Base-by-base conservation (phyloP, 345 rosid genomes). In the Euclidium syriacum region DNA sequence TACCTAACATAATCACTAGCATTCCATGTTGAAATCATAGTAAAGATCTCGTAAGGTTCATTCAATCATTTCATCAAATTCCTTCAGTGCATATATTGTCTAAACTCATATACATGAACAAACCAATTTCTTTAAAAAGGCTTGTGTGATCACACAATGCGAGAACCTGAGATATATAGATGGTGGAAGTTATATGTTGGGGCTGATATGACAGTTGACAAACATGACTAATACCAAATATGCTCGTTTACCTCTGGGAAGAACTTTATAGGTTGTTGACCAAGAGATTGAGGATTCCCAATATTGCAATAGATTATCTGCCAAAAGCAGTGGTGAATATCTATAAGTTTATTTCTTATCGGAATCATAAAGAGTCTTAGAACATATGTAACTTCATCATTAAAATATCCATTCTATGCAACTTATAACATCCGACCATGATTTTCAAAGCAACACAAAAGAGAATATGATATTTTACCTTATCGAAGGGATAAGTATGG, bases 241-340 rank as follows among this genome's bases (percentile, higher is more conserved):
- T 1, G 18, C 10, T 38, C 4, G 33, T 78, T 50, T 46, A 88
- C 96, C 96, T 89, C 94, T 52, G 91, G 78, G 78, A 92, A 89
- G 72, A 82, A 92, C 6, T 85, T 85, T 51, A 92, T 85, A 3
- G 95, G 96, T 54, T 53, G 81, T 74, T 89, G 98, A 61, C 89
- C 94, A 73, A 89, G 96, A 70, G 96, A 82, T 54, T 92, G 95
- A 26, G 95, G 98, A 75, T 92, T 87, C 46, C 98, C 98, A 44
- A 92, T 87, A 49, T 92, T 87, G 77, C 96, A 89, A 77, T 87
- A 85, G 39, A 92, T 77, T 25, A 92, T 89, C 98, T 89, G 79
- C 43, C 41, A 58, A 41, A 50, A 20, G 5, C n/a, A n/a, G n/a
- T n/a, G 16, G 3, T 32, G n/a, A n/a, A 25, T 24, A 20, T 26